Conservation (phyloP, 768 basidiomycete genomes). For the Phaeolepiota aurea region DNA sequence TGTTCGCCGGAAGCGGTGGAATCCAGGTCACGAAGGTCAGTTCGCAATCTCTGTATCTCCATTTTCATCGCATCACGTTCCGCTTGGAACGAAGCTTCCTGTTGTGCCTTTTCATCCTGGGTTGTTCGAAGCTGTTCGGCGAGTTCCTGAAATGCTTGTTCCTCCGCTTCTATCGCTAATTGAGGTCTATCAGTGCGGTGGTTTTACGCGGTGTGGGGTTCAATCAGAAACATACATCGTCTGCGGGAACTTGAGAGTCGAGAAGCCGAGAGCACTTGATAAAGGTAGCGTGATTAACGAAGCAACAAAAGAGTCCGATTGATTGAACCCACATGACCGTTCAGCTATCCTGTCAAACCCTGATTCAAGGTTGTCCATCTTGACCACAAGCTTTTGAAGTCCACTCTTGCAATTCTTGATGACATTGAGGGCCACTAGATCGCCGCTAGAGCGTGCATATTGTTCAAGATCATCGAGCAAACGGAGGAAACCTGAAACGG, state of each 20-base stretch:
- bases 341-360: conserved; percentile 86
- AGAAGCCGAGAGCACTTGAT: conserved; percentile 68
- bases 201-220: no score
- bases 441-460: conserved; percentile 36
- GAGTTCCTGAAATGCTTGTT: conserved; percentile 66
- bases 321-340: conserved; percentile 53
- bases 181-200: no score
- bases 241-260: conserved; percentile 59
- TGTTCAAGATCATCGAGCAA: conserved; percentile 61
- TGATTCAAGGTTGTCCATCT: conserved; percentile 73
- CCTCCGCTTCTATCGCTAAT: conserved; percentile 69
- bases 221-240: conserved; percentile 45
- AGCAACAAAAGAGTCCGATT: conserved; percentile 3
- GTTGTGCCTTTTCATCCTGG: conserved; percentile 46
- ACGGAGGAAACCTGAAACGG: conserved; percentile 50
- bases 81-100: conserved; percentile 51
- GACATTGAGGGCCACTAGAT: conserved; percentile 41
- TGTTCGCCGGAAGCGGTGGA: conserved; percentile 32
- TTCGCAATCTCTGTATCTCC: conserved; percentile 48
- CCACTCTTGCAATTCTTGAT: conserved; percentile 52
- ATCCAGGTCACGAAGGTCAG: conserved; percentile 31
- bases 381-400: conserved; percentile 61
- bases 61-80: conserved; percentile 46
- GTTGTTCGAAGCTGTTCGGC: conserved; percentile 55
- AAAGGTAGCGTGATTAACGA: conserved; percentile 3